Evolutionary conservation across 2,329 filamentous ascomycete genomes (phyloP).

Genomic region (Fusarium sororula): DNA sequence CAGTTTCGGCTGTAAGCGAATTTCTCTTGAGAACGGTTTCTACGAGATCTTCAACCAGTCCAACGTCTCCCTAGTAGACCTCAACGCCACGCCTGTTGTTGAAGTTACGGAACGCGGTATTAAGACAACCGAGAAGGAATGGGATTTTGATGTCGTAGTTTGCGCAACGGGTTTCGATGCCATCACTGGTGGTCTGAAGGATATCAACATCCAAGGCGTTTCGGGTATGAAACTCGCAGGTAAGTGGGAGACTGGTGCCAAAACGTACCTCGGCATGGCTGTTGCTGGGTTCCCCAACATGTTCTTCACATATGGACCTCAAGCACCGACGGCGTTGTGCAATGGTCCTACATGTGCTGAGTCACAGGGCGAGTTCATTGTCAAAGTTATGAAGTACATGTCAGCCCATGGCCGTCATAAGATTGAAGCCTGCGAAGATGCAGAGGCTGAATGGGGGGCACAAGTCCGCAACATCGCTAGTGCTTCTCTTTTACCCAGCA

Average conservation of each 20-base stretch:
- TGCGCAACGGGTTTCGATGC: slow-evolving; percentile 29
- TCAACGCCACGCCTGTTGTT: slow-evolving; percentile 11
- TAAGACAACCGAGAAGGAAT: neutral
- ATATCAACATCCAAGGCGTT: neutral
- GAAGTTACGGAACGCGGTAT: neutral
- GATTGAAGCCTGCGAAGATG: neutral
- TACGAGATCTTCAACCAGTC: slow-evolving; percentile 27
- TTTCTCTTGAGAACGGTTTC: slow-evolving; percentile 9
- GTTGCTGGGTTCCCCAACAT: slow-evolving; percentile 1
- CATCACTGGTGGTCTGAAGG: slow-evolving; percentile 9
- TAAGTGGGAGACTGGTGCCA: neutral
- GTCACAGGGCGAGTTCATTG: neutral
- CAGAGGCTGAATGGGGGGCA: neutral
- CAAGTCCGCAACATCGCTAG: neutral
- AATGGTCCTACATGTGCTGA: neutral
- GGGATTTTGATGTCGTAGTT: slow-evolving; percentile 8
- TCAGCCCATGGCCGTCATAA: neutral
- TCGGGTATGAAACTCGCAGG: neutral
- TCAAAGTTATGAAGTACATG: neutral
- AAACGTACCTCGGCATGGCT: neutral
- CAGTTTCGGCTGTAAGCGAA: slow-evolving; percentile 12
- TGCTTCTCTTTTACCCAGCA: neutral
- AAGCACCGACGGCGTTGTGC: neutral
- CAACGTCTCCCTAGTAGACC: slow-evolving; percentile 9
- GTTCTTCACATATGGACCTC: slow-evolving; percentile 13